Conservation (phyloP, 768 basidiomycete genomes). For the Amanita rimosa region DNA sequence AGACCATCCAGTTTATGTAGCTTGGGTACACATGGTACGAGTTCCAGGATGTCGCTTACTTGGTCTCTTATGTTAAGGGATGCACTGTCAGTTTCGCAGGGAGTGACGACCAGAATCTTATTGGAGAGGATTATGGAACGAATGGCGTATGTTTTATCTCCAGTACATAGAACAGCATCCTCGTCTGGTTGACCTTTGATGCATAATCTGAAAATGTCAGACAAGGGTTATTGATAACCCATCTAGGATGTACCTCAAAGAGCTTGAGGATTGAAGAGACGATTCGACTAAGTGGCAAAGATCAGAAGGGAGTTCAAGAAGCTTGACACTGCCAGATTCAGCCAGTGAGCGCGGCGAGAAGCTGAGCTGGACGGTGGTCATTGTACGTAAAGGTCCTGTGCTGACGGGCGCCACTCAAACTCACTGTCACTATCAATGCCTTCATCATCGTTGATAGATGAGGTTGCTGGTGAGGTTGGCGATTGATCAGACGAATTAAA, state of each 20-base stretch:
- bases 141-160: conserved; percentile 67
- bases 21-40: conserved; percentile 67
- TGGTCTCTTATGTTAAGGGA: conserved; percentile 54
- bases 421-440: too few relatives aligned
- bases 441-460: too few relatives aligned
- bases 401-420: too few relatives aligned
- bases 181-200: conserved; percentile 79
- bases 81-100: conserved; percentile 21
- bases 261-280: conserved; percentile 22
- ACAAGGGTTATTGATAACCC: neutral
- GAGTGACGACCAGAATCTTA: conserved; percentile 64
- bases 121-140: conserved; percentile 88
- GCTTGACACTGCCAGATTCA: conserved; percentile 48
- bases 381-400: too few relatives aligned
- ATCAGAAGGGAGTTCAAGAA: conserved; percentile 67
- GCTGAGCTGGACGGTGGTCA: conserved; percentile 37
- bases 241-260: conserved; percentile 7
- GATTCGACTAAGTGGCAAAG: conserved; percentile 51
- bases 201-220: conserved; percentile 32
- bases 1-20: conserved; percentile 53
- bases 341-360: conserved; percentile 38
- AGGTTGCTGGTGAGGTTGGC: too few relatives aligned
- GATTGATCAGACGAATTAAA: neutral
- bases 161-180: conserved; percentile 85
- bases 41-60: conserved; percentile 76